Evolutionary conservation across 441 rosid species (phyloP), one percentile per base, ranked within the genome.

Genomic region (Isatis lusitanica): DNA sequence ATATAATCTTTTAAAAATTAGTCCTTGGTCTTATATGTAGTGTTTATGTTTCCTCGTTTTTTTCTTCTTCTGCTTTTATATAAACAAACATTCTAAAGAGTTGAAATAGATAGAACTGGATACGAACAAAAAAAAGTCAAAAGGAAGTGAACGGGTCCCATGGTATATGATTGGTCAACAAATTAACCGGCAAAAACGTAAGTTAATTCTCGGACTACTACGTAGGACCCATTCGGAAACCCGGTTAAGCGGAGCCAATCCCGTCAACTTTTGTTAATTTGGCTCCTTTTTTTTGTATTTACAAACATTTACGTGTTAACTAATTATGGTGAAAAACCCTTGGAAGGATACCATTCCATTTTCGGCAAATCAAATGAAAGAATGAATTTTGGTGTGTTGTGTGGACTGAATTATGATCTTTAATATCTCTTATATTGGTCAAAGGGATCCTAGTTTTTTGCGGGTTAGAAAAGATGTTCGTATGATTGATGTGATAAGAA

Each of bases 61-160:
- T 31, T 31, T 4, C n/a, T n/a, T 31, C 6, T 39, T 21, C 35
- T 55, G 38, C 7, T 36, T 9, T 9, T 17, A 11, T 12, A 26
- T 24, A 15, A 9, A 26, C 24, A 33, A 43, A 63, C 28, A 9
- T 26, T 40, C 28, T 7, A 26, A 43, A 43, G 38, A 42, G 8
- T 62, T 26, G 56, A 50, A 13, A 42, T 11, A 24, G 16, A 63
- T 26, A 44, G 5, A 48, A 44, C 2, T 33, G 4, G 18, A 48
- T 31, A 31, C 33, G 4, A 13, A 35, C 33, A 40, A 16, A 67
- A 24, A 11, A 11, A 46, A 18, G 58, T 70, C 48, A 70, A 69
- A 69, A 58, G 24, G 44, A 43, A 46, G 55, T 5, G 46, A 59
- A 8, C 39, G 59, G 66, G 74, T 47, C 59, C 47, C 57, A 47